These are phyloP conservation scores for Aspergillus brasiliensis DNA, from an alignment of 2,329 filamentous ascomycete species.

Conservation along the genomic window DNA sequence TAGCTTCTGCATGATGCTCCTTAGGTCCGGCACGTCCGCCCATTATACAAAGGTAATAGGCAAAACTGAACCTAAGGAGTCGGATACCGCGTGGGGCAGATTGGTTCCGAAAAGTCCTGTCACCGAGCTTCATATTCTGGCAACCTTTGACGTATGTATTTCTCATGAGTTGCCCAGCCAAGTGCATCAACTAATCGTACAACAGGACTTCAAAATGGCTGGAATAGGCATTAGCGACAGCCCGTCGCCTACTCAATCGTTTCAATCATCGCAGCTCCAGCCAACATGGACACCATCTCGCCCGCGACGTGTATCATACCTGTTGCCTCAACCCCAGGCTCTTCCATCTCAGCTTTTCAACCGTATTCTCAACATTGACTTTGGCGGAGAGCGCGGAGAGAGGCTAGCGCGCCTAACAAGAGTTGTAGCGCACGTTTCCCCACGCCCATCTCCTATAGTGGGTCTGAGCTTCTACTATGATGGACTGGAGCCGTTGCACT, in stretches of 20 bases:
- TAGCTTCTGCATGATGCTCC: not conserved
- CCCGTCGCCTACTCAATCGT: not conserved
- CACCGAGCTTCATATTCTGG: not conserved
- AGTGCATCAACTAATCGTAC: not conserved
- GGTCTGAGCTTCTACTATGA: slow-evolving; percentile 3
- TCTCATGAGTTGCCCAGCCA: not conserved
- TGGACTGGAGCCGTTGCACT: not conserved
- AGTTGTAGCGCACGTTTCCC: slow-evolving; percentile 2
- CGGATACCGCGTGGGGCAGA: not conserved
- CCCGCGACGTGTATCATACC: not conserved
- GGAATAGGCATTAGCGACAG: not conserved
- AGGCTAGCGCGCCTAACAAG: slow-evolving; percentile 5
- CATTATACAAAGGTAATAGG: not conserved
- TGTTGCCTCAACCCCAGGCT: not conserved
- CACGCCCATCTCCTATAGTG: not conserved
- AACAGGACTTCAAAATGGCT: slow-evolving; percentile 9
- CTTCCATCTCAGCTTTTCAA: not conserved
- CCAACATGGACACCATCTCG: slow-evolving; percentile 8
- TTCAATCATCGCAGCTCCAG: not conserved
- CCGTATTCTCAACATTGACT: slow-evolving; percentile 7
- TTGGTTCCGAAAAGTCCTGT: not conserved
- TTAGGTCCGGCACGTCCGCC: not conserved
- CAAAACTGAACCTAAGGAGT: not conserved
- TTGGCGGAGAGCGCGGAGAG: not conserved
- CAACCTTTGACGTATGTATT: slow-evolving; percentile 2